A percentile compares a stretch with the other conserved stretches of the same genome.
phyloP scores from a whole-genome alignment of 169 alveolate species.

The Plasmodium ovale region DNA sequence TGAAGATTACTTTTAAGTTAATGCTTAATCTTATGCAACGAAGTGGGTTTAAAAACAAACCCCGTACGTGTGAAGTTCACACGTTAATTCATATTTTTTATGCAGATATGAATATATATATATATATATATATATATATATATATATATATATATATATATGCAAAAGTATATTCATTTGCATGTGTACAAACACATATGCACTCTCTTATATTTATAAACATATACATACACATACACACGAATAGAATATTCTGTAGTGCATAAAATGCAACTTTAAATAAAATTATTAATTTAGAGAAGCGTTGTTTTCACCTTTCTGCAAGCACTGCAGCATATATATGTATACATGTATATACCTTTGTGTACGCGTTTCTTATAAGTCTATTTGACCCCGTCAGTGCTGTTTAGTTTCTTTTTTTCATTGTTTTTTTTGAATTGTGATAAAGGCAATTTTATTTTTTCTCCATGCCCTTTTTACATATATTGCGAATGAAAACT shows the following conservation, averaged over 20 bases:
- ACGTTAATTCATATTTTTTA: not conserved
- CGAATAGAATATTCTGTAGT: not conserved
- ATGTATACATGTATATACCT: not conserved
- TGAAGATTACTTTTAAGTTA: not conserved
- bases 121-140: not conserved
- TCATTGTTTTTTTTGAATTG: too few relatives aligned
- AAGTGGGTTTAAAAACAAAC: too few relatives aligned
- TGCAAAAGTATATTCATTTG: not conserved
- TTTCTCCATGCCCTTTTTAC: too few relatives aligned
- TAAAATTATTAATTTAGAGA: not conserved
- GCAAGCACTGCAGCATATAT: not conserved
- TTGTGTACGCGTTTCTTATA: too few relatives aligned
- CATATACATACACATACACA: not conserved
- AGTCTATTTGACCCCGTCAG: too few relatives aligned
- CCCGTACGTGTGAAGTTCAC: too few relatives aligned
- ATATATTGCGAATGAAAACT: not conserved
- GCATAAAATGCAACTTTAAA: not conserved
- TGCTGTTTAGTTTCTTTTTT: too few relatives aligned
- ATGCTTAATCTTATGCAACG: too few relatives aligned
- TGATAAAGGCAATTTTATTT: too few relatives aligned
- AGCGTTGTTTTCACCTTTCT: not conserved
- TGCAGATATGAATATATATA: not conserved
- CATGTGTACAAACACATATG: not conserved
- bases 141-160: slow-evolving; percentile 13
- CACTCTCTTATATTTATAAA: not conserved